Evolutionary conservation across 2,329 filamentous ascomycete species (phyloP).

Genomic region (Aspergillus oerlinghausenensis): DNA sequence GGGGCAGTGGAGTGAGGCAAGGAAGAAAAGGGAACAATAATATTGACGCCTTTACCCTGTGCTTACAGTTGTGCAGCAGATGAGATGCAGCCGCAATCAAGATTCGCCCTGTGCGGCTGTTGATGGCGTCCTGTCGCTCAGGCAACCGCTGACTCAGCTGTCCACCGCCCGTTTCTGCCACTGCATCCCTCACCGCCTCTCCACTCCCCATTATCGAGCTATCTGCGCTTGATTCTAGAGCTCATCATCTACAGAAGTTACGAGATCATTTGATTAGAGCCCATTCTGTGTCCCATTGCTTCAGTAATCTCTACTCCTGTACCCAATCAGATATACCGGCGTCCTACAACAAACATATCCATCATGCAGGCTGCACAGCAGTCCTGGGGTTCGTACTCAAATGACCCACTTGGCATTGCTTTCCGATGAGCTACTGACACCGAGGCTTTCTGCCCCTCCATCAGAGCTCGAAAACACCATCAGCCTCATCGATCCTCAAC

Average conservation of each 20-base stretch:
- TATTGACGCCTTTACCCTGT: slow-evolving; percentile 6
- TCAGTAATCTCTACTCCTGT: background rate
- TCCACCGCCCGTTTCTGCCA: slow-evolving; percentile 29
- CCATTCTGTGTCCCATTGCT: background rate
- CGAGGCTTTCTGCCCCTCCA: background rate
- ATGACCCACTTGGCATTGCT: background rate
- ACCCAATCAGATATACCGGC: background rate
- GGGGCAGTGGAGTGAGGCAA: slow-evolving; percentile 2
- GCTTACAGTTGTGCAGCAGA: background rate
- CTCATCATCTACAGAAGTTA: background rate
- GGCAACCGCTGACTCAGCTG: slow-evolving; percentile 34
- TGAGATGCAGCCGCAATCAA: slow-evolving; percentile 9
- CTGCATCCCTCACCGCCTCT: slow-evolving; percentile 23
- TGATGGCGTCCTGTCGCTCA: slow-evolving; percentile 30
- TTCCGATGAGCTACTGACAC: slow-evolving; percentile 7
- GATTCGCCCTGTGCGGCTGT: slow-evolving; percentile 14
- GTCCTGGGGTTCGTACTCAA: slow-evolving; percentile 52
- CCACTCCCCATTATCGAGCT: slow-evolving; percentile 2
- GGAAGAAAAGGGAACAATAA: slow-evolving; percentile 9
- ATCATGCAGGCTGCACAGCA: slow-evolving; percentile 55
- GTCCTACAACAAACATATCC: slow-evolving; percentile 1
- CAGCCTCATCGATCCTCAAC: slow-evolving; percentile 75
- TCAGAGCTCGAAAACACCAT: slow-evolving; percentile 84
- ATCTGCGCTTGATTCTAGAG: background rate
- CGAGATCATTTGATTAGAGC: background rate